Evolutionary conservation across 1,139 yeast species (phyloP).

Genomic region (Diutina catenulata): DNA sequence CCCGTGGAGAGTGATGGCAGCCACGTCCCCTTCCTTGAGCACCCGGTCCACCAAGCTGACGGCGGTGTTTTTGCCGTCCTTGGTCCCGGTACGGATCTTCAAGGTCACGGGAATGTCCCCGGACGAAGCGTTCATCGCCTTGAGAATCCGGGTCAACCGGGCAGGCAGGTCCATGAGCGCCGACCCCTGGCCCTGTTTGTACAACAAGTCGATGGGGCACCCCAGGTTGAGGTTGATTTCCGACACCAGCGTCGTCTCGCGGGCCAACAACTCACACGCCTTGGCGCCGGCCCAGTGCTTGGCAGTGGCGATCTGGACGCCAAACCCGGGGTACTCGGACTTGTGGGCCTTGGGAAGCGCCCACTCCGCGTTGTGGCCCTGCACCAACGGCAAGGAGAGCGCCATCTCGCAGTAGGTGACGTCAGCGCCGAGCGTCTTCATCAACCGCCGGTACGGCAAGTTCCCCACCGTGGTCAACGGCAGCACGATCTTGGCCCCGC

Average conservation of each 20-base stretch:
- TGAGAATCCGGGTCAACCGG: slow-evolving; percentile 61
- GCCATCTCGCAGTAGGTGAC: slow-evolving; percentile 97
- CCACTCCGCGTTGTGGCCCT: slow-evolving; percentile 93
- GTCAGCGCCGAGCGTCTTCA: slow-evolving; percentile 88
- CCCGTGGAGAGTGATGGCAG: slow-evolving; percentile 91
- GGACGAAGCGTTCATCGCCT: slow-evolving; percentile 81
- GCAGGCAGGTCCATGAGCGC: slow-evolving; percentile 89
- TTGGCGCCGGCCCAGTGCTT: slow-evolving; percentile 92
- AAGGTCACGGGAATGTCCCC: slow-evolving; percentile 88
- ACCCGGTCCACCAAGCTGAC: slow-evolving; percentile 58
- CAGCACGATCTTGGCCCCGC: slow-evolving; percentile 74
- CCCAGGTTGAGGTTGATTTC: slow-evolving; percentile 92
- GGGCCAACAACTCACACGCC: slow-evolving; percentile 70
- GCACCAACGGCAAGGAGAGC: slow-evolving; percentile 68
- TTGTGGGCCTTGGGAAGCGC: slow-evolving; percentile 87
- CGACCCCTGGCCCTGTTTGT: slow-evolving; percentile 90
- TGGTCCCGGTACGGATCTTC: slow-evolving; percentile 85
- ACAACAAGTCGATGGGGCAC: slow-evolving; percentile 90
- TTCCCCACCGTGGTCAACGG: slow-evolving; percentile 98
- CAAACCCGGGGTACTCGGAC: slow-evolving; percentile 78
- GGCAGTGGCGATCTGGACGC: slow-evolving; percentile 85
- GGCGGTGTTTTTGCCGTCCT: slow-evolving; percentile 82
- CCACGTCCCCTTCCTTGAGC: slow-evolving; percentile 67
- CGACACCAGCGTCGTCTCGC: slow-evolving; percentile 42
- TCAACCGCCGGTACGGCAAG: slow-evolving; percentile 84